Percentiles rank a stretch among this genome's conserved stretches.
Conservation (phyloP, 1,284 basidiomycete genomes). For the Sphagnurus paluster region DNA sequence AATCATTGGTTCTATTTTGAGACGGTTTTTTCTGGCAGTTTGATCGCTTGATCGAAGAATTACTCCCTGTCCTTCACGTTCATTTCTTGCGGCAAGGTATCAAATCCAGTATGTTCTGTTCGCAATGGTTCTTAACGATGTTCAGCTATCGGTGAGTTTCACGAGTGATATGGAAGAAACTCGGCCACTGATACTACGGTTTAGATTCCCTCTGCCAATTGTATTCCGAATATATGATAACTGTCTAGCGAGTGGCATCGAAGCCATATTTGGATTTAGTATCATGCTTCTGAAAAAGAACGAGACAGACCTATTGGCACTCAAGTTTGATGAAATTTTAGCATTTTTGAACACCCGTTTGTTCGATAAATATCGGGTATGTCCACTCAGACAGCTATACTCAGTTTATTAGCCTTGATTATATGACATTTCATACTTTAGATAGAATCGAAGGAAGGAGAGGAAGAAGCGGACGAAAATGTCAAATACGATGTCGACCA, state of each 20-base stretch:
- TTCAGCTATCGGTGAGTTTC: slow-evolving; percentile 84
- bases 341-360: slow-evolving; percentile 78
- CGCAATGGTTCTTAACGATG: slow-evolving; percentile 97
- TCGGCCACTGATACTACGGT: neutral
- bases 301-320: slow-evolving; percentile 72
- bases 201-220: slow-evolving; percentile 90
- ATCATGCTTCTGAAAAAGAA: slow-evolving; percentile 87
- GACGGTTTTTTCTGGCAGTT: slow-evolving; percentile 50
- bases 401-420: slow-evolving; percentile 2
- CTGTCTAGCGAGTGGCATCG: slow-evolving; percentile 94
- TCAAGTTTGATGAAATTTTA: slow-evolving; percentile 90
- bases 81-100: slow-evolving; percentile 93
- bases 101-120: slow-evolving; percentile 96
- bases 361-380: slow-evolving; percentile 80
- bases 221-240: slow-evolving; percentile 96
- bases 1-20: slow-evolving; percentile 4
- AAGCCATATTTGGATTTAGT: slow-evolving; percentile 96
- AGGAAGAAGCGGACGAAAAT: slow-evolving; percentile 25
- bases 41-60: slow-evolving; percentile 91
- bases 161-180: neutral
- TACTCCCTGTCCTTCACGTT: slow-evolving; percentile 86
- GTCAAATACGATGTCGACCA: slow-evolving; percentile 68
- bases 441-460: slow-evolving; percentile 29
- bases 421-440: slow-evolving; percentile 3
- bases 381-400: slow-evolving; percentile 12